phyloP scores from a whole-genome alignment of 345 rosid genomes.

The Salix exigua region DNA sequence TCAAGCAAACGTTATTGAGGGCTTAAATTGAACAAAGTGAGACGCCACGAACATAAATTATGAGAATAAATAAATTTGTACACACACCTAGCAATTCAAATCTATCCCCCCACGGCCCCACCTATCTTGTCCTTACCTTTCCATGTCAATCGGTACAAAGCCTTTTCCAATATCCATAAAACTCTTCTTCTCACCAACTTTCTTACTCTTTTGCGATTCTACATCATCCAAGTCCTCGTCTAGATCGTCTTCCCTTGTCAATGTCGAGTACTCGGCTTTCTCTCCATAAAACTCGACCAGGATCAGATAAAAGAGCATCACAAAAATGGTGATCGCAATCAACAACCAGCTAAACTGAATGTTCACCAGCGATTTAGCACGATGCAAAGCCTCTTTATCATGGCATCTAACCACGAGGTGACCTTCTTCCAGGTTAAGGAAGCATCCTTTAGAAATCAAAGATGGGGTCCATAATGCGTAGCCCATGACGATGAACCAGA shows the following conservation, averaged over 20 bases:
- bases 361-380: constrained; percentile 79
- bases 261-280: constrained; percentile 36
- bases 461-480: constrained; percentile 71
- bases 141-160: constrained; percentile 33
- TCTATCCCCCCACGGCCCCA: neutral
- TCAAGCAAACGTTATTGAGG: constrained; percentile 30
- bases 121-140: constrained; percentile 22
- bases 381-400: constrained; percentile 39
- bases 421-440: constrained; percentile 57
- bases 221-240: constrained; percentile 43
- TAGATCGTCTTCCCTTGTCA: constrained; percentile 32
- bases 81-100: constrained; percentile 1
- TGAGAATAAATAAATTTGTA: neutral
- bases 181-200: constrained; percentile 18
- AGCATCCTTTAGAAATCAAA: constrained; percentile 60
- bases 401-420: constrained; percentile 64
- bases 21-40: constrained; percentile 22
- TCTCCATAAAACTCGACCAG: constrained; percentile 38
- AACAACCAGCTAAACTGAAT: constrained; percentile 63
- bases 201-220: constrained; percentile 35
- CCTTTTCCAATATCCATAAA: constrained; percentile 35
- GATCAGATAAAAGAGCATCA: constrained; percentile 39
- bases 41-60: constrained; percentile 6
- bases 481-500: constrained; percentile 74
- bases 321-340: constrained; percentile 38